phyloP scores from a whole-genome alignment of 306 rosid genomes.

The Gleditsia sinensis region DNA sequence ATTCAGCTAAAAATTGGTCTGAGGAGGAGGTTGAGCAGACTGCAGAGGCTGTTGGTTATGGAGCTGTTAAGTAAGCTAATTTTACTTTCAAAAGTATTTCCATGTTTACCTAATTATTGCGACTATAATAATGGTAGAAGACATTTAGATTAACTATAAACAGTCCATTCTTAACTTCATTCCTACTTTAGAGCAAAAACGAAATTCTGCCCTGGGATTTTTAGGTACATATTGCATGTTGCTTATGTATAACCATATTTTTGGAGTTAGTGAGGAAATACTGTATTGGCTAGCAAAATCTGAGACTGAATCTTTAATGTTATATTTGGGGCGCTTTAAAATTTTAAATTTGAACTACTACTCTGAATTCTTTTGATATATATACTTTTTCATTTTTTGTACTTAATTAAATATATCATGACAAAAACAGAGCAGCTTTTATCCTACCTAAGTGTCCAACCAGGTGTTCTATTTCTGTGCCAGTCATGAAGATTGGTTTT shows the following conservation, averaged over 20 bases:
- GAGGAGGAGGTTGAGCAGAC: conserved; percentile 77
- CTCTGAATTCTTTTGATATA: conserved; percentile 18
- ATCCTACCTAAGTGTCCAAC: not conserved
- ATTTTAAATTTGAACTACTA: not conserved
- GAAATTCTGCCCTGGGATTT: conserved; percentile 9
- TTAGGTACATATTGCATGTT: not conserved
- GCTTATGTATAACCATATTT: conserved; percentile 28
- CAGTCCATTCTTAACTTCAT: not conserved
- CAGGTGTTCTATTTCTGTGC: not conserved
- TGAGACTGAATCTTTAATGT: not conserved
- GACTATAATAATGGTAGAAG: not conserved
- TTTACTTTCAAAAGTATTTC: conserved; percentile 2
- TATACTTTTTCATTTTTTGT: not conserved
- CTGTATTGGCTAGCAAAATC: conserved; percentile 4
- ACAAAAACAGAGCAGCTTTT: not conserved
- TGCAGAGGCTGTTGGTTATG: conserved; percentile 83
- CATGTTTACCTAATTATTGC: not conserved
- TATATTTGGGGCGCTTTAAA: conserved; percentile 1
- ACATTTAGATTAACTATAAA: not conserved
- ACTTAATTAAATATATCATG: conserved; percentile 11
- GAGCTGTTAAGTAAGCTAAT: conserved; percentile 91
- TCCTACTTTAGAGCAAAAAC: not conserved
- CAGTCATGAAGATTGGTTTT: conserved; percentile 12
- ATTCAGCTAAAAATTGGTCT: conserved; percentile 66
- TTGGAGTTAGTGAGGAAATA: conserved; percentile 10